Evolutionary conservation across 257 asterid genomes (phyloP).

Genomic region (Pogostemon cablin): DNA sequence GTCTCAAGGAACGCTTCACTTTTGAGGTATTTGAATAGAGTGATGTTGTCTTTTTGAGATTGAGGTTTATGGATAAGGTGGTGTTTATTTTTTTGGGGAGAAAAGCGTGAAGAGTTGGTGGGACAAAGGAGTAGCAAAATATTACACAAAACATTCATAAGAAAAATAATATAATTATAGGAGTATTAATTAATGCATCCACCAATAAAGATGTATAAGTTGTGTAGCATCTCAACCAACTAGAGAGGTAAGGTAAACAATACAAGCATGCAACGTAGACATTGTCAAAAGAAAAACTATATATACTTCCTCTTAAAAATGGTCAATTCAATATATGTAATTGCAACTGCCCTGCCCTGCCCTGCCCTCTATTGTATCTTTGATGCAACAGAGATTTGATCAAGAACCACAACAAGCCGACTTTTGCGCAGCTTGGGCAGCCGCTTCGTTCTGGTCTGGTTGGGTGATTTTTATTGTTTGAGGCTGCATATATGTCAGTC

Average conservation of each 20-base stretch:
- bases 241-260: constrained; percentile 43
- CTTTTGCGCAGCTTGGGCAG: constrained; percentile 62
- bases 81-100: no score
- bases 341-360: neutral
- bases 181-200: constrained; percentile 38
- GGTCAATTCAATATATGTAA: constrained; percentile 36
- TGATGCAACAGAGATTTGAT: constrained; percentile 30
- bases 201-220: constrained; percentile 43
- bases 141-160: constrained; percentile 16
- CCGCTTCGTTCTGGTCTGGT: constrained; percentile 65
- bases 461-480: constrained; percentile 71
- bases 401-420: constrained; percentile 88
- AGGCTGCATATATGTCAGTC: constrained; percentile 56
- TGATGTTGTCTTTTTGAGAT: no score
- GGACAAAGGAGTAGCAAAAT: no score
- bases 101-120: no score
- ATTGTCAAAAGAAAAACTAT: constrained; percentile 43
- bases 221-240: constrained; percentile 44
- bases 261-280: constrained; percentile 52
- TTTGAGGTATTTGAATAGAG: no score
- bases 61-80: no score
- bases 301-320: constrained; percentile 45
- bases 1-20: no score
- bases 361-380: constrained; percentile 33
- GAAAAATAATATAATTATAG: constrained; percentile 27